Percentiles rank a stretch among this genome's conserved stretches.
These are phyloP conservation scores for Collybia nuda DNA, from an alignment of 768 basidiomycete genomes.

Conservation along the genomic window DNA sequence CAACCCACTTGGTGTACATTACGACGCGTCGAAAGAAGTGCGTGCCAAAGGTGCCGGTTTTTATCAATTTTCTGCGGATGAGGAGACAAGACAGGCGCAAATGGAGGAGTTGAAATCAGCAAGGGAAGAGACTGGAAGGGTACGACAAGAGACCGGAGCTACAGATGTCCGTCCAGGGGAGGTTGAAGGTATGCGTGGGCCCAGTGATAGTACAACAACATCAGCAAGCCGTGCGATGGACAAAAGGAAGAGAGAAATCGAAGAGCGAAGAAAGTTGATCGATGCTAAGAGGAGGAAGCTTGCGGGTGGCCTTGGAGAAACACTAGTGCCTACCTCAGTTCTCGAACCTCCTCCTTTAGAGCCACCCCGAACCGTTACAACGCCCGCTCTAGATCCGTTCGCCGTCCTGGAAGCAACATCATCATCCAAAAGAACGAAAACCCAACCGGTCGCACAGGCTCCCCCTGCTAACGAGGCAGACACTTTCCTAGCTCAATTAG, in stretches of 20 bases:
- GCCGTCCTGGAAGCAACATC: slow-evolving; percentile 43
- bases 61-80: slow-evolving; percentile 89
- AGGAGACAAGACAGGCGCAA: slow-evolving; percentile 71
- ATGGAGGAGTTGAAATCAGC: slow-evolving; percentile 78
- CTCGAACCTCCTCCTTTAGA: slow-evolving; percentile 1
- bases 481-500: slow-evolving; percentile 63
- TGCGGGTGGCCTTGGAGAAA: slow-evolving; percentile 10
- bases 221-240: slow-evolving; percentile 59
- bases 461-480: slow-evolving; percentile 46
- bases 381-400: slow-evolving; percentile 43
- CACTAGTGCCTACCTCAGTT: slow-evolving; percentile 4
- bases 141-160: slow-evolving; percentile 59
- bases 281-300: slow-evolving; percentile 69
- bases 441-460: slow-evolving; percentile 16
- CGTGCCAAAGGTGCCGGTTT: slow-evolving; percentile 89
- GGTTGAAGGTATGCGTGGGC: slow-evolving; percentile 68
- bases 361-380: background rate
- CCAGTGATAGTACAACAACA: slow-evolving; percentile 24
- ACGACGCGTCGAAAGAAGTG: slow-evolving; percentile 79
- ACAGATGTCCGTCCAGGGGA: slow-evolving; percentile 66
- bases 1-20: slow-evolving; percentile 75
- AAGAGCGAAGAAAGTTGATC: slow-evolving; percentile 60
- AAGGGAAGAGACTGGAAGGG: slow-evolving; percentile 70
- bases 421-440: slow-evolving; percentile 16
- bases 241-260: slow-evolving; percentile 74